A percentile compares a stretch with the other conserved stretches of the same genome.
These are phyloP conservation scores for Fusarium sp. DNA, from an alignment of 2,329 filamentous ascomycete species.

Conservation along the genomic window DNA sequence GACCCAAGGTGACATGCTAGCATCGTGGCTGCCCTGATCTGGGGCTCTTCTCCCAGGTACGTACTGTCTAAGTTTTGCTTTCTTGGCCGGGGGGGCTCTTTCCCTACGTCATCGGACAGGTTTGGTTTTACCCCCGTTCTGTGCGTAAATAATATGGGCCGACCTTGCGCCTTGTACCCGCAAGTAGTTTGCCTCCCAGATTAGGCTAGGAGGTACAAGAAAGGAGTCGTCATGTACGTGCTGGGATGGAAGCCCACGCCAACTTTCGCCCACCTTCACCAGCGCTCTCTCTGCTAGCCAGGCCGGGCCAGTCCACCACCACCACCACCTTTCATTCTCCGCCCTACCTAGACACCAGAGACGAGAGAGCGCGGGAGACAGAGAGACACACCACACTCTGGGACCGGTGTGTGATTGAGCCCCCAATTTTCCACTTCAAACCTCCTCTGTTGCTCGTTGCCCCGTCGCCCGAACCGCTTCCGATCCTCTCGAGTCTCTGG, in stretches of 20 bases:
- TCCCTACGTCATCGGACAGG: constrained; percentile 45
- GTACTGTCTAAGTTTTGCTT: constrained; percentile 29
- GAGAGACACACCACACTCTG: constrained; percentile 23
- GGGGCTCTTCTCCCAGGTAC: constrained; percentile 8
- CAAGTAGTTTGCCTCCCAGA: constrained; percentile 4
- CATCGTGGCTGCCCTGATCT: constrained; percentile 13
- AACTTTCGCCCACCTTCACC: constrained; percentile 39
- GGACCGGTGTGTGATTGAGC: constrained; percentile 33
- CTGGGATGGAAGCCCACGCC: constrained; percentile 29
- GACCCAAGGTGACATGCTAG: constrained; percentile 7
- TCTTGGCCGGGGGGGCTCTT: constrained; percentile 30
- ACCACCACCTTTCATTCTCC: constrained; percentile 42
- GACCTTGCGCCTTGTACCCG: constrained; percentile 8
- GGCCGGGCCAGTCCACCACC: constrained; percentile 32
- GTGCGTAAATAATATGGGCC: constrained; percentile 29
- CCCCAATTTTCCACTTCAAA: constrained; percentile 37
- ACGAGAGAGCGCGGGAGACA: constrained; percentile 6
- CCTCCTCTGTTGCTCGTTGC: constrained; percentile 36
- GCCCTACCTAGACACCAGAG: constrained; percentile 27
- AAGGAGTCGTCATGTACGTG: constrained; percentile 16
- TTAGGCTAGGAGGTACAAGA: not conserved
- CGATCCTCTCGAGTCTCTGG: constrained; percentile 29
- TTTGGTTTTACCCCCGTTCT: constrained; percentile 26
- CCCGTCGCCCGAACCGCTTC: constrained; percentile 34
- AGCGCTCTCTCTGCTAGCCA: constrained; percentile 28